Percentiles rank a stretch among this genome's conserved stretches.
Conservation (phyloP, 2,329 filamentous ascomycete species). For the Paracamarosporium sp. region DNA sequence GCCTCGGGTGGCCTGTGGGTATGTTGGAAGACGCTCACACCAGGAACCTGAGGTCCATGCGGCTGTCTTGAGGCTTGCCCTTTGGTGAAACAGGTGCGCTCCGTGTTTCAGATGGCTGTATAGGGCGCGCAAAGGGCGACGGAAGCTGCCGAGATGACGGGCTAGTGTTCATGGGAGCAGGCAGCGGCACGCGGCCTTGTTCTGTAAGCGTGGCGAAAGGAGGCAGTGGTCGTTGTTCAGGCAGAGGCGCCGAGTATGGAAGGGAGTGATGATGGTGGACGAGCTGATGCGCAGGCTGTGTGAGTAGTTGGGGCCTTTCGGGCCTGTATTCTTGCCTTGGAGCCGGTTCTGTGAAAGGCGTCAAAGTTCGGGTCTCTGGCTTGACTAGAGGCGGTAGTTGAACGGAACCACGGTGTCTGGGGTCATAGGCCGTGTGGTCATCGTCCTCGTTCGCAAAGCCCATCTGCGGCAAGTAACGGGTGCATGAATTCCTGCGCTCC, state of each 20-base stretch:
- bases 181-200: conserved; percentile 31
- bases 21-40: conserved; percentile 24
- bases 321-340: conserved; percentile 27
- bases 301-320: conserved; percentile 38
- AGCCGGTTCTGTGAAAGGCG: conserved; percentile 33
- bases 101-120: conserved; percentile 25
- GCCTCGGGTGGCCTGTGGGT: too few species aligned
- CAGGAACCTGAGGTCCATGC: conserved; percentile 44
- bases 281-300: conserved; percentile 37
- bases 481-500: conserved; percentile 46
- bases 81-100: conserved; percentile 44
- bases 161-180: conserved; percentile 32
- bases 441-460: conserved; percentile 48
- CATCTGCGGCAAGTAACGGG: conserved; percentile 44
- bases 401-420: conserved; percentile 37
- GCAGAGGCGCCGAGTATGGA: conserved; percentile 32
- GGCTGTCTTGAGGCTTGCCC: conserved; percentile 28
- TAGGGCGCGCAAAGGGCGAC: conserved; percentile 33
- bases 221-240: conserved; percentile 38
- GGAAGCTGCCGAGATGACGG: conserved; percentile 40
- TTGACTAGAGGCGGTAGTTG: conserved; percentile 43
- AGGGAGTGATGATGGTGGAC: conserved; percentile 42
- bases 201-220: conserved; percentile 41
- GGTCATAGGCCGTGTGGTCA: conserved; percentile 31
- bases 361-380: conserved; percentile 22